A percentile compares a stretch with the other conserved stretches of the same genome.
phyloP scores from a whole-genome alignment of 345 rosid species.

The Citrus mangshanensis region DNA sequence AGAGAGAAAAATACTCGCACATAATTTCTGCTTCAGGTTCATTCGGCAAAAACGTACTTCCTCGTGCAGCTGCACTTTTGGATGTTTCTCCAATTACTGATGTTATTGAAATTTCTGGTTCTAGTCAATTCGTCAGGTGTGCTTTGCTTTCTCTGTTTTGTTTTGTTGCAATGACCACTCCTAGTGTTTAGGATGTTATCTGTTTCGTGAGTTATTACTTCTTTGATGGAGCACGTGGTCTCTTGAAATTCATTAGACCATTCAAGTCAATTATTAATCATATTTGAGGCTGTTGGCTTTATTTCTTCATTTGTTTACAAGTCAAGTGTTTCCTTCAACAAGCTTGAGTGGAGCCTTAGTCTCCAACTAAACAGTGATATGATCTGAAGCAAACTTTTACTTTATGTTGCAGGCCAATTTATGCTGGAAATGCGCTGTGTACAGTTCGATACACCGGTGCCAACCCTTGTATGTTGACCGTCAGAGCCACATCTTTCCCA shows the following conservation, averaged over 20 bases:
- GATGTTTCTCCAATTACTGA: constrained; percentile 96
- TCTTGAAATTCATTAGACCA: background rate
- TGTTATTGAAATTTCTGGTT: constrained; percentile 61
- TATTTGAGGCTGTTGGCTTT: background rate
- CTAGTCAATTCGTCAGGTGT: constrained; percentile 75
- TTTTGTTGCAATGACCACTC: background rate
- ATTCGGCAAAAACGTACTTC: constrained; percentile 83
- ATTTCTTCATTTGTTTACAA: background rate
- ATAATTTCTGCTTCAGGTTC: constrained; percentile 75
- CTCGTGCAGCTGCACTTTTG: constrained; percentile 89
- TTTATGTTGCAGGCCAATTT: constrained; percentile 72
- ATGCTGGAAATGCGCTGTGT: constrained; percentile 97
- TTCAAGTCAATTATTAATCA: background rate
- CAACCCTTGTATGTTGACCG: constrained; percentile 73
- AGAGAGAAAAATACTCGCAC: constrained; percentile 64
- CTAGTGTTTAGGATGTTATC: background rate
- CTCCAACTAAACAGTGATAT: background rate
- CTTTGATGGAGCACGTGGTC: background rate
- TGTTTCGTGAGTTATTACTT: background rate
- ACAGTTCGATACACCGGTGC: constrained; percentile 73
- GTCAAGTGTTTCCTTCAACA: background rate
- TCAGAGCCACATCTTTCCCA: constrained; percentile 83
- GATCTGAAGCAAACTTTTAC: constrained; percentile 6
- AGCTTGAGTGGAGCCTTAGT: background rate
- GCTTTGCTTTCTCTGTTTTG: background rate